Conservation (phyloP, 495 filamentous ascomycete genomes). For the Coniosporium apollinis region DNA sequence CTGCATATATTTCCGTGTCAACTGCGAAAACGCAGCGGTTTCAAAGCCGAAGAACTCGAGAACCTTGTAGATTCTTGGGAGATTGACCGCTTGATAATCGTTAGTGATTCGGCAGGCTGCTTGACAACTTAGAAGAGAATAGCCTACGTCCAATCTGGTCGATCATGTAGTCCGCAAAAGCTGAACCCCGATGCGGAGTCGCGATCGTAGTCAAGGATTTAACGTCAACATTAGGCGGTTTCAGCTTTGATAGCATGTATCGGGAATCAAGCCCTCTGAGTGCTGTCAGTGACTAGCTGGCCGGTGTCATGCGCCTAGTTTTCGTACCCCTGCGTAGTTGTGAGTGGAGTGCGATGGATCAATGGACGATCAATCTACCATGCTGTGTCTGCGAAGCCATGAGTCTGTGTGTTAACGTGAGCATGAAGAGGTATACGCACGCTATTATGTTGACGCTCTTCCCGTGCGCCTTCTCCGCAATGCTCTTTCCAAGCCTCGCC, state of each 20-base stretch:
- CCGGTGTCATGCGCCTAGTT: slow-evolving; percentile 1
- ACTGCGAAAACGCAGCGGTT: slow-evolving; percentile 68
- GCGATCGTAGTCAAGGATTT: slow-evolving; percentile 75
- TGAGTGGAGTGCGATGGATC: neutral
- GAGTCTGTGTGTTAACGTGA: neutral
- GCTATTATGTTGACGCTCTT: slow-evolving; percentile 80
- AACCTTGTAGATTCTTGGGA: slow-evolving; percentile 54
- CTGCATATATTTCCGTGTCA: slow-evolving; percentile 68
- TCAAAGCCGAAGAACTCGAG: slow-evolving; percentile 53
- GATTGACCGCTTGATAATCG: slow-evolving; percentile 13
- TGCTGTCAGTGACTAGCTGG: slow-evolving; percentile 12
- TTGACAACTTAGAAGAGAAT: neutral
- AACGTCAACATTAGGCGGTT: slow-evolving; percentile 53
- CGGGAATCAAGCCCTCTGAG: slow-evolving; percentile 69
- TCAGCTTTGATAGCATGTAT: slow-evolving; percentile 76
- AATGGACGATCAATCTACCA: slow-evolving; percentile 31
- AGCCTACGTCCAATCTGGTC: slow-evolving; percentile 44
- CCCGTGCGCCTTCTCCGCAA: slow-evolving; percentile 47
- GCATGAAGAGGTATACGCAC: slow-evolving; percentile 29
- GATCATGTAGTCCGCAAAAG: slow-evolving; percentile 70
- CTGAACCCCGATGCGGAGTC: slow-evolving; percentile 69
- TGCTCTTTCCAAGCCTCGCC: slow-evolving; percentile 43
- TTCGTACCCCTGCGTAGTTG: slow-evolving; percentile 28
- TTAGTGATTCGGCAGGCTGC: neutral
- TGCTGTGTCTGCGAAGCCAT: slow-evolving; percentile 41